phyloP scores from a whole-genome alignment of 805 yeast genomes.

The Lipomyces starkeyi region DNA sequence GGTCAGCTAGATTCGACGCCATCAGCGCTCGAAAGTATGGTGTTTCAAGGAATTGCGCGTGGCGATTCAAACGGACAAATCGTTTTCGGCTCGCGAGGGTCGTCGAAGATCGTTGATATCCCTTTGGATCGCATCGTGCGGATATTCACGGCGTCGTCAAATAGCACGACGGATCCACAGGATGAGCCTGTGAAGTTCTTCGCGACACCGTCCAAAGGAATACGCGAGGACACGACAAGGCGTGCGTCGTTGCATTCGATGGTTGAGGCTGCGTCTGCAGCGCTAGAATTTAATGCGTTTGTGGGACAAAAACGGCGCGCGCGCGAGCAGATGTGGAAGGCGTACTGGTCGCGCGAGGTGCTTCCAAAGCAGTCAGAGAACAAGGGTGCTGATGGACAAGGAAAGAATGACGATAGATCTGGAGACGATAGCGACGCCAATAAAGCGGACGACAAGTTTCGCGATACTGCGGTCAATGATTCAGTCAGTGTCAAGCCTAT shows the following conservation, averaged over 20 bases:
- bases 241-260: conserved; percentile 27
- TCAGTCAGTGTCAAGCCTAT: not conserved
- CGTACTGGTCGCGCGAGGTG: conserved; percentile 43
- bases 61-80: conserved; percentile 28
- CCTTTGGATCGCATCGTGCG: conserved; percentile 24
- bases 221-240: conserved; percentile 16
- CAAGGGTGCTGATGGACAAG: not conserved
- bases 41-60: conserved; percentile 7
- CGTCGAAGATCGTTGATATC: conserved; percentile 17
- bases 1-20: conserved; percentile 15
- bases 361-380: not conserved
- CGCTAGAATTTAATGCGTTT: conserved; percentile 41
- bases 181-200: conserved; percentile 32
- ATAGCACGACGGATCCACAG: conserved; percentile 18
- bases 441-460: not conserved
- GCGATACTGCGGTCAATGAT: not conserved
- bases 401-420: not conserved
- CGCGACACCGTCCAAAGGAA: conserved; percentile 28
- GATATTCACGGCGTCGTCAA: conserved; percentile 24
- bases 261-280: conserved; percentile 40
- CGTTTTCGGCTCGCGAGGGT: conserved; percentile 30
- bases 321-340: conserved; percentile 44
- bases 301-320: conserved; percentile 42
- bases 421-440: not conserved
- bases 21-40: conserved; percentile 8